A percentile compares a stretch with the other conserved stretches of the same genome.
Conservation (phyloP, 345 rosid genomes). For the Firmiana major region DNA sequence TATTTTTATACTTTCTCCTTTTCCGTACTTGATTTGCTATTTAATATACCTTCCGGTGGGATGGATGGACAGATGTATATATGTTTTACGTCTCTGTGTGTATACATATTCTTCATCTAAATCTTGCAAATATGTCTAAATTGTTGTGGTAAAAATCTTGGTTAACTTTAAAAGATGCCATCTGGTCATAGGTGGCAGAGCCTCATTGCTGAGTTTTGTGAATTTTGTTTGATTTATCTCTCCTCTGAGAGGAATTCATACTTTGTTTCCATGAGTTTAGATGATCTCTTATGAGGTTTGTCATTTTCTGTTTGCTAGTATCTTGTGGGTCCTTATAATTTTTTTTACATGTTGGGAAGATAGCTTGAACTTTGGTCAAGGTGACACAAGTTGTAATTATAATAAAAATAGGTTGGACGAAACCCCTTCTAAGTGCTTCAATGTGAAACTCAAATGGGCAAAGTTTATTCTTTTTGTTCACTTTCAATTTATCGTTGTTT, state of each 20-base stretch:
- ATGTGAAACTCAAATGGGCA: not conserved
- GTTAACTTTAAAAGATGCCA: not conserved
- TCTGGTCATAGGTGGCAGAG: not conserved
- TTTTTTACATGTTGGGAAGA: not conserved
- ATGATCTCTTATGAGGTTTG: not conserved
- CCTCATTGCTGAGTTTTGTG: not conserved
- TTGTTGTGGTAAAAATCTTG: not conserved
- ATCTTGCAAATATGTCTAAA: not conserved
- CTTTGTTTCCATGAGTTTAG: not conserved
- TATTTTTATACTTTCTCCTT: not conserved
- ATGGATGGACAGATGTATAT: not conserved
- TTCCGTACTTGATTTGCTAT: not conserved
- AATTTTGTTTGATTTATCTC: not conserved
- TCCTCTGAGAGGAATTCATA: not conserved
- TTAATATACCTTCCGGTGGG: not conserved
- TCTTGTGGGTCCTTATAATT: not conserved
- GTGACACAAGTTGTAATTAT: not conserved
- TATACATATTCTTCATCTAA: not conserved
- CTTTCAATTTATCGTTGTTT: not conserved
- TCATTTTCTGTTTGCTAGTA: not conserved
- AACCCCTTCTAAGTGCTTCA: not conserved
- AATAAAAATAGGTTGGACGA: not conserved
- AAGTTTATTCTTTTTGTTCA: not conserved
- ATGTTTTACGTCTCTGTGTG: too few relatives aligned
- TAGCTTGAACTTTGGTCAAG: not conserved